Conservation (phyloP, 2,329 filamentous ascomycete species). For the Orbilia oligospora region DNA sequence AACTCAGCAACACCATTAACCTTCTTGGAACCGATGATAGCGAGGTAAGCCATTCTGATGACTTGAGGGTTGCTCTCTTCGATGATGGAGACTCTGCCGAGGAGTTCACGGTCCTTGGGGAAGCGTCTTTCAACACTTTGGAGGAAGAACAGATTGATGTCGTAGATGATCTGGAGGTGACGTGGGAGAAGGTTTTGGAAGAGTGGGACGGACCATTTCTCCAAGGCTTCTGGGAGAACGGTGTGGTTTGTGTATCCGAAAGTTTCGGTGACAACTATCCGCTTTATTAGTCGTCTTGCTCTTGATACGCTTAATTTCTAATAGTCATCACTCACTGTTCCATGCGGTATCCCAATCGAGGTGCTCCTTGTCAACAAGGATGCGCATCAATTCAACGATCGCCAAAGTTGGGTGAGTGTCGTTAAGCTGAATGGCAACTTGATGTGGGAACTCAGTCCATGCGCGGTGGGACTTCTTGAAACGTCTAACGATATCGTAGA, state of each 20-base stretch:
- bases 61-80: conserved; percentile 98
- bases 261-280: conserved; percentile 70
- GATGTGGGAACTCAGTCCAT: conserved; percentile 93
- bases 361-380: conserved; percentile 88
- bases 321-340: conserved; percentile 73
- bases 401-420: conserved; percentile 97
- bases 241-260: conserved; percentile 99
- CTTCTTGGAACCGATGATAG: conserved; percentile 97
- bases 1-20: conserved; percentile 98
- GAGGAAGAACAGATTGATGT: conserved; percentile 95
- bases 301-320: neutral
- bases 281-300: neutral
- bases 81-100: conserved; percentile 92
- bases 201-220: conserved; percentile 97
- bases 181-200: conserved; percentile 93
- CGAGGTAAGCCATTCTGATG: conserved; percentile 96
- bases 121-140: conserved; percentile 91
- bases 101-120: conserved; percentile 88
- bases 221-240: conserved; percentile 93
- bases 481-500: conserved; percentile 94
- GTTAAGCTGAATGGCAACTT: conserved; percentile 97
- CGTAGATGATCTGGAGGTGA: conserved; percentile 97
- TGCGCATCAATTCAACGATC: conserved; percentile 94
- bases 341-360: conserved; percentile 95
- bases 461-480: conserved; percentile 97